phyloP scores from a whole-genome alignment of 2,329 filamentous ascomycete genomes.

The Gnomoniopsis sp. region DNA sequence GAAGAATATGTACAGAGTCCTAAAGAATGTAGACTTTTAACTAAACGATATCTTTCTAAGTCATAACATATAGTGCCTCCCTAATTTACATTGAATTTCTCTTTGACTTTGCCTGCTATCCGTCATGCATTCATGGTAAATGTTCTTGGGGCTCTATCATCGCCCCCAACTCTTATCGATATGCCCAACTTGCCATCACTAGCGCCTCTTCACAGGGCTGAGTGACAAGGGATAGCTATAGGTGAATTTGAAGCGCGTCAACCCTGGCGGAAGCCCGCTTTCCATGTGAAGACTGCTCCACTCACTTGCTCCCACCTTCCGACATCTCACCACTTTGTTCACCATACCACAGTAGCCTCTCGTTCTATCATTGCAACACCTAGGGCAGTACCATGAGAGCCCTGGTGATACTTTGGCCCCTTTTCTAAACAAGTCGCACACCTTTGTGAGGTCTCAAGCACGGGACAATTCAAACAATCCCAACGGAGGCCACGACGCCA shows the following conservation, averaged over 20 bases:
- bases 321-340: not conserved
- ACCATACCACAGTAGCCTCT: not conserved
- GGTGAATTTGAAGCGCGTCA: not conserved
- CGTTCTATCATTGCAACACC: not conserved
- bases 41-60: too few species aligned
- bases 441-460: not conserved
- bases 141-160: too few species aligned
- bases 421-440: not conserved
- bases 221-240: slow-evolving; percentile 5
- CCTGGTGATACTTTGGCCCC: not conserved
- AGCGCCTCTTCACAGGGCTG: not conserved
- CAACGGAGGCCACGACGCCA: not conserved
- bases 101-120: too few species aligned
- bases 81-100: too few species aligned
- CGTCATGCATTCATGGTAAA: too few species aligned
- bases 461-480: not conserved
- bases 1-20: too few species aligned
- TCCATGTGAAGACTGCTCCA: slow-evolving; percentile 15
- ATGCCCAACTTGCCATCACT: not conserved
- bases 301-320: not conserved
- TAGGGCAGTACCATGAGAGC: not conserved
- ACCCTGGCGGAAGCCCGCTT: slow-evolving; percentile 8
- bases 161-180: not conserved
- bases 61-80: too few species aligned
- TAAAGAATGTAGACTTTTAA: too few species aligned